Evolutionary conservation across 2,329 filamentous ascomycete species (phyloP).

Genomic region (Venturia aucupariae): DNA sequence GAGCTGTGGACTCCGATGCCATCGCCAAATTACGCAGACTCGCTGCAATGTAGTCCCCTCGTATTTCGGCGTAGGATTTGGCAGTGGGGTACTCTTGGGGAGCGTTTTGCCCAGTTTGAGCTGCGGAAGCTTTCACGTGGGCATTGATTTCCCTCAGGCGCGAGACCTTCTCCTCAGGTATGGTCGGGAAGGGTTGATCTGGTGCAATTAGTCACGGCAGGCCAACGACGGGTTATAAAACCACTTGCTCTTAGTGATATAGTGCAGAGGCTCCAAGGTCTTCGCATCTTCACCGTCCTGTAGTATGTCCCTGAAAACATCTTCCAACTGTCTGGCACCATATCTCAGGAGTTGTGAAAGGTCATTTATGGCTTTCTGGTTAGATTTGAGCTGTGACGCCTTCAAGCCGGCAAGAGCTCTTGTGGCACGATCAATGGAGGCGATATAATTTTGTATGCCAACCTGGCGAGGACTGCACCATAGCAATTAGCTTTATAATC

Average conservation of each 20-base stretch:
- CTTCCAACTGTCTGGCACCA: conserved; percentile 75
- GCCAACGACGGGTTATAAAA: not conserved
- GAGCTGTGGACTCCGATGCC: conserved; percentile 71
- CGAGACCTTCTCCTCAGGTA: conserved; percentile 67
- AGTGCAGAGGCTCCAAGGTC: conserved; percentile 81
- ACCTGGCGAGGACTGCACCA: conserved; percentile 59
- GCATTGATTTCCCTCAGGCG: conserved; percentile 70
- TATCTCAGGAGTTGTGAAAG: conserved; percentile 67
- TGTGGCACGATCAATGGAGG: conserved; percentile 79
- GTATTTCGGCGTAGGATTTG: conserved; percentile 74
- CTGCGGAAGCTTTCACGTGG: conserved; percentile 57
- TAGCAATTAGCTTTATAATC: conserved; percentile 16
- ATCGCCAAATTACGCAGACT: conserved; percentile 80
- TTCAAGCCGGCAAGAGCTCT: conserved; percentile 78
- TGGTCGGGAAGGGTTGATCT: conserved; percentile 67
- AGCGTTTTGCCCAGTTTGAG: conserved; percentile 36
- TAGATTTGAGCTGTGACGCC: conserved; percentile 82
- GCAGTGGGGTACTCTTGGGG: conserved; percentile 57
- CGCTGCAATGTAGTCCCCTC: conserved; percentile 75
- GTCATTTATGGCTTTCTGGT: conserved; percentile 79
- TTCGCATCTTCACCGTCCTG: conserved; percentile 58
- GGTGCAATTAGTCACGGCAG: conserved; percentile 15
- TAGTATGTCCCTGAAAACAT: conserved; percentile 70
- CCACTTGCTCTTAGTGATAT: conserved; percentile 70
- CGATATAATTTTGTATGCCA: conserved; percentile 75